These are phyloP conservation scores for Hordeum marinum DNA, from an alignment of 176 grass and related monocot genomes.

Conservation along the genomic window DNA sequence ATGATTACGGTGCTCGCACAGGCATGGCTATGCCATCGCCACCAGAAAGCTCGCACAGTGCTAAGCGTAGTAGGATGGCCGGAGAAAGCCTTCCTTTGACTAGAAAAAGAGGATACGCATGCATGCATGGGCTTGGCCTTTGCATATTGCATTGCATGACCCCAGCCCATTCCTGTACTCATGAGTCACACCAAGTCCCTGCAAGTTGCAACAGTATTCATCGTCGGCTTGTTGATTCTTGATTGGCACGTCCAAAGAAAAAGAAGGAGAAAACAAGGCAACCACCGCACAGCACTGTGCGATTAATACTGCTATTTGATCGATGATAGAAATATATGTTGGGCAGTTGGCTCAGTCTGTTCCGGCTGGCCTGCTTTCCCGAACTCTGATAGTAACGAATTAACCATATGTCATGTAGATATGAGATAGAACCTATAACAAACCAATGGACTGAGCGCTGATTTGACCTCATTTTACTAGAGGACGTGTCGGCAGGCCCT, in stretches of 20 bases:
- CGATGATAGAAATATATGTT: not conserved
- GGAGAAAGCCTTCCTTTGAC: conserved; percentile 10
- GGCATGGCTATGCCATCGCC: not conserved
- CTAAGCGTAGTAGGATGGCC: conserved; percentile 38
- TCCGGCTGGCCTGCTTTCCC: conserved; percentile 7
- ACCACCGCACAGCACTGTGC: not conserved
- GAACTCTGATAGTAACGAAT: not conserved
- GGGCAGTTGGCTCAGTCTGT: not conserved
- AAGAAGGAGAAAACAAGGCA: not conserved
- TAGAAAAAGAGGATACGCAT: not conserved
- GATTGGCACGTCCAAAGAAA: not conserved
- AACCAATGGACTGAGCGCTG: conserved; percentile 21
- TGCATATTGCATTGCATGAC: conserved; percentile 10
- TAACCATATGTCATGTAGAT: not conserved
- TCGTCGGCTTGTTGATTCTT: not conserved
- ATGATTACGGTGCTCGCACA: not conserved
- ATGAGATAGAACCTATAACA: not conserved
- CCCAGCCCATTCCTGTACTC: conserved; percentile 8
- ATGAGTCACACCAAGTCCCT: not conserved
- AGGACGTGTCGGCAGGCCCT: conserved; percentile 34
- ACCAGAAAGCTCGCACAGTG: conserved; percentile 38
- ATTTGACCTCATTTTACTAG: conserved; percentile 27
- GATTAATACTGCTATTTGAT: not conserved
- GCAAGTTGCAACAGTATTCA: conserved; percentile 4
- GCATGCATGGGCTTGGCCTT: conserved; percentile 5